Evolutionary conservation across 768 basidiomycete genomes (phyloP).

Genomic region (Tubosaeta sp.): DNA sequence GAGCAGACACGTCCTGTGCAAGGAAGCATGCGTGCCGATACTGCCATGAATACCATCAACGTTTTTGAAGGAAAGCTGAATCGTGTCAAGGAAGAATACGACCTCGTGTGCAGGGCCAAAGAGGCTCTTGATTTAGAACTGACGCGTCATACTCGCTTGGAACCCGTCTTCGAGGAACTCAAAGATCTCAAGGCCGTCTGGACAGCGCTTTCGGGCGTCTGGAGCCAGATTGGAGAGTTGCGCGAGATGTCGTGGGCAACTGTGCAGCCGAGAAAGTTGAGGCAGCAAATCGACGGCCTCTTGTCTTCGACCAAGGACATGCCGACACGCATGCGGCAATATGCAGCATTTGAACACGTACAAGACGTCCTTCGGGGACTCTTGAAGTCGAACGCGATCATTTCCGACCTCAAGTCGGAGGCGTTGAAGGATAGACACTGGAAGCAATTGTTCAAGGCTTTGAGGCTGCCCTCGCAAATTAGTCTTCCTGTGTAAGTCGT

Average conservation of each 20-base stretch:
- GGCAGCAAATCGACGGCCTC: slow-evolving; percentile 90
- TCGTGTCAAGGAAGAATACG: slow-evolving; percentile 91
- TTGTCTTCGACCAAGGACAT: slow-evolving; percentile 95
- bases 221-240: slow-evolving; percentile 88
- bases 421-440: slow-evolving; percentile 97
- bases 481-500: slow-evolving; percentile 63
- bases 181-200: slow-evolving; percentile 97
- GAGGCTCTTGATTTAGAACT: slow-evolving; percentile 94
- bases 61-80: slow-evolving; percentile 90
- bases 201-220: slow-evolving; percentile 97
- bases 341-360: slow-evolving; percentile 97
- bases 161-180: slow-evolving; percentile 92
- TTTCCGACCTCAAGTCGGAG: slow-evolving; percentile 96
- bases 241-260: slow-evolving; percentile 88
- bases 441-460: slow-evolving; percentile 92
- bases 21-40: slow-evolving; percentile 93
- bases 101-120: slow-evolving; percentile 92
- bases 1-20: slow-evolving; percentile 95
- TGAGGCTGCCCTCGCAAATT: slow-evolving; percentile 71
- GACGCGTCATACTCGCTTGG: slow-evolving; percentile 82
- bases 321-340: slow-evolving; percentile 98
- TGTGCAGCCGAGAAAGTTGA: slow-evolving; percentile 90
- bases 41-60: slow-evolving; percentile 93
- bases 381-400: slow-evolving; percentile 83
- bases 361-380: slow-evolving; percentile 84